phyloP scores from a whole-genome alignment of 768 basidiomycete genomes.

The Suillus tomentosus region DNA sequence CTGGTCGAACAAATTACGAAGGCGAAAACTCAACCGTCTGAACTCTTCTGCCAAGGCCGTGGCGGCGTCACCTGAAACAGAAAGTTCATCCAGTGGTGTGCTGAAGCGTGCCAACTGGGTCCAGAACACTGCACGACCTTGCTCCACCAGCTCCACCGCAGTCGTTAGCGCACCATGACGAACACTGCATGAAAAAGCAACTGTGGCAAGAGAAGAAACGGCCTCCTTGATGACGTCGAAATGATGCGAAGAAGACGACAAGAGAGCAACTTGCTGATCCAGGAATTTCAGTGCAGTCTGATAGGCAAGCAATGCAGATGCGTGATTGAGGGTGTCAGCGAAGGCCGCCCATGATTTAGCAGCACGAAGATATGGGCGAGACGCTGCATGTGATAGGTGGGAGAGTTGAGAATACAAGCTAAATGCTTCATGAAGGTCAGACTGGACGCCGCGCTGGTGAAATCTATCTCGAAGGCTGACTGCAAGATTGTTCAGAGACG shows the following conservation, averaged over 20 bases:
- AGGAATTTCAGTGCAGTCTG: neutral
- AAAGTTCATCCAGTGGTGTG: constrained; percentile 25
- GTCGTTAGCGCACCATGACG: neutral
- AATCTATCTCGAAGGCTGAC: too few relatives aligned
- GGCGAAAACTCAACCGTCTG: neutral
- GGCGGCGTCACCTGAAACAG: neutral
- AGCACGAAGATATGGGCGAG: neutral
- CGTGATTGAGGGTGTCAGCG: neutral
- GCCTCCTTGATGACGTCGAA: neutral
- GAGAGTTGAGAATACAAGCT: neutral
- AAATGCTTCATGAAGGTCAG: neutral
- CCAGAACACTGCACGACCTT: constrained; percentile 33
- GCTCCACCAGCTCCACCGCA: constrained; percentile 14
- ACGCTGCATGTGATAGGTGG: neutral
- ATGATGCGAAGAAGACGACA: neutral
- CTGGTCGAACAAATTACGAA: too few relatives aligned
- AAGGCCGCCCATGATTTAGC: neutral
- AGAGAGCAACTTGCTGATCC: neutral
- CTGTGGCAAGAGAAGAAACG: neutral
- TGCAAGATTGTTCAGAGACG: too few relatives aligned
- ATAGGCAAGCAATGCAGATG: neutral
- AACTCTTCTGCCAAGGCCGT: neutral
- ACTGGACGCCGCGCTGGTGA: too few relatives aligned
- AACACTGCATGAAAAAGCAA: neutral
- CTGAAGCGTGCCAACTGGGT: constrained; percentile 28